Percentiles rank a stretch among this genome's conserved stretches.
These are phyloP conservation scores for Myxozyma mucilagina DNA, from an alignment of 805 yeast genomes.

Conservation along the genomic window DNA sequence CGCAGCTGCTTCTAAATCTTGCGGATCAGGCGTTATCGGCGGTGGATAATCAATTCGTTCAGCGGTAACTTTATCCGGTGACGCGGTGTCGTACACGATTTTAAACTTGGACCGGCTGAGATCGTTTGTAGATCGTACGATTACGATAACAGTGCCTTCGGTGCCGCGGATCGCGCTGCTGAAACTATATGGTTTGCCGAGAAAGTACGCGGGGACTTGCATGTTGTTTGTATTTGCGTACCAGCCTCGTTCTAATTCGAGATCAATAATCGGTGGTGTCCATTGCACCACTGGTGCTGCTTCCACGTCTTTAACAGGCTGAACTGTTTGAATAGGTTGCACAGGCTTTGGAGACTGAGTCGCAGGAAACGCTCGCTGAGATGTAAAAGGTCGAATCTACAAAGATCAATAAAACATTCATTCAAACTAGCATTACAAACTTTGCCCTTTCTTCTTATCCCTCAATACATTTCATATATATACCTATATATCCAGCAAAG, in stretches of 20 bases:
- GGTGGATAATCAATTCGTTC: slow-evolving; percentile 44
- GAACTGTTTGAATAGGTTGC: neutral
- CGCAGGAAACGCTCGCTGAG: neutral
- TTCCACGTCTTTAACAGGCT: neutral
- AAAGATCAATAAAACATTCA: neutral
- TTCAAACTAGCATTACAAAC: too few relatives aligned
- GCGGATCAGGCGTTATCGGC: slow-evolving; percentile 41
- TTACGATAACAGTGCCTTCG: slow-evolving; percentile 30
- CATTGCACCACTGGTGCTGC: neutral
- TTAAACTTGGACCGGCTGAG: slow-evolving; percentile 38
- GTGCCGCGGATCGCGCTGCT: slow-evolving; percentile 30
- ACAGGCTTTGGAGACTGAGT: too few relatives aligned
- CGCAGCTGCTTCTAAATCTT: slow-evolving; percentile 36
- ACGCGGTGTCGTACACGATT: slow-evolving; percentile 39
- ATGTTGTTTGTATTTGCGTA: slow-evolving; percentile 27
- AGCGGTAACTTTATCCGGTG: slow-evolving; percentile 41
- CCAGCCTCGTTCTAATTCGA: slow-evolving; percentile 36
- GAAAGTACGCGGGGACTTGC: slow-evolving; percentile 35
- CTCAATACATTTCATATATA: too few relatives aligned
- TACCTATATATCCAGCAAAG: too few relatives aligned
- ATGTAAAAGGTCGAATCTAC: slow-evolving; percentile 2
- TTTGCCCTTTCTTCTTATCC: too few relatives aligned
- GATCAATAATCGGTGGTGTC: slow-evolving; percentile 23
- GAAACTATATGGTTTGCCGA: slow-evolving; percentile 34
- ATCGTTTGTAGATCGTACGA: slow-evolving; percentile 39